Base-by-base conservation (phyloP, 2,329 filamentous ascomycete species). In the Lomentospora prolificans region DNA sequence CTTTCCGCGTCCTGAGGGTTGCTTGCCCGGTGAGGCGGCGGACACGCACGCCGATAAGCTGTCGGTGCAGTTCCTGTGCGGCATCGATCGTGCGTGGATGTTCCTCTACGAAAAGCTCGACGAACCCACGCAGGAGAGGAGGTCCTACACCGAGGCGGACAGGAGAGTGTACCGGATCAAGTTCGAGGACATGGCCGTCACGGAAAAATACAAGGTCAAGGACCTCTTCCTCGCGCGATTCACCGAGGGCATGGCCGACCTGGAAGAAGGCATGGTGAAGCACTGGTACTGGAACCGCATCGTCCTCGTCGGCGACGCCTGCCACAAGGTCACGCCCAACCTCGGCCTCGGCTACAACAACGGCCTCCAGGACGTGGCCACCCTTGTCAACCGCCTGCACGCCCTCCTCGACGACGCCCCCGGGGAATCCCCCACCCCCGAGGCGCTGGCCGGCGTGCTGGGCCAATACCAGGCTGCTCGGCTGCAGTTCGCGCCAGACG, bases 31-130 rank as follows among this genome's bases (percentile, higher is more conserved):
- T 3, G 56, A 61, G 5, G 62, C 62, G 2, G 62, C 51, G 12
- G 68, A 71, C 57, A 68, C 68, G 10, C 68, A 70, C 24, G 59
- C 61, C 31, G 59, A 61, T 3, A 59, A 61, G 10, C 52, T 44
- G 2, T 64, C 69, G 0, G 55, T 63, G 33, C 66, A 68, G 64
- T 62, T 64, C 39, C 56, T 71, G 5, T 62, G 61, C 3, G 66
- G 66, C 4, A 55, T 57, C 5, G 63, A 69, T 0, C 60, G 63
- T 3, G 60, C 60, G 1, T 69, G 67, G 64, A 59, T 70, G 4
- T 67, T 69, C 28, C 52, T 69, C 0, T 72, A 68, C 50, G 63
- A 71, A 54, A 65, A 62, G 51, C 58, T 70, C 1, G 46, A 61
- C 0, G 12, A 59, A 30, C 61, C 64, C 14, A 67, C 66, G 1